Base-by-base conservation (phyloP, 805 yeast genomes). In the Ogataea nakhonphanomensis region DNA sequence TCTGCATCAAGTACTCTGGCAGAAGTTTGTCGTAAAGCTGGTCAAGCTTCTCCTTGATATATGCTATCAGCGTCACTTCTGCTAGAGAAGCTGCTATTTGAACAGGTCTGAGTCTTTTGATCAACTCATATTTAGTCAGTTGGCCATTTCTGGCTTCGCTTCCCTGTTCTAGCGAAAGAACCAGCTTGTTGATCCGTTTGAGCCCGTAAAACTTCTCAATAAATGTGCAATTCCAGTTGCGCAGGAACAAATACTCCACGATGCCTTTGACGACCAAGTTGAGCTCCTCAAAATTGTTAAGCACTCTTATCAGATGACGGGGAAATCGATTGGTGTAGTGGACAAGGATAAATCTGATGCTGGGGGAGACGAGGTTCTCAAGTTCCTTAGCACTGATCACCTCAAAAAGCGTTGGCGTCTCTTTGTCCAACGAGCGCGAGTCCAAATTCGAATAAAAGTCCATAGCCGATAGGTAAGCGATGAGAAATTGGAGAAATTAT, bases 191-290 rank as follows among this genome's bases (percentile, higher is more conserved):
- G 22, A 74, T 73, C 34, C 95, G 69, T 55, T 88, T 88, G 48
- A 91, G 64, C 2, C 97, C 98, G 57, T 91, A 91, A 57, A 91
- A 91, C 56, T 85, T 84, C 59, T 91, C 97, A 0, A 95, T 87
- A 54, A 91, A 87, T 2, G 93, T 78, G 0, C 95, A 78, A 53
- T 86, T 90, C 87, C 93, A 85, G 35, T 70, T 69, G 37, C 67
- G 73, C 35, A 91, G 60, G 50, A 81, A 85, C 46, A 74, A 71
- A 69, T 79, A 79, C 59, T 93, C 97, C 1, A 91, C 65, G 3
- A 73, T 42, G 0, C 84, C 79, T 53, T 90, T 66, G 2, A 82
- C 44, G 2, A 76, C 43, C 3, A 82, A 58, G 51, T 82, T 82
- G 26, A 88, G 54, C 65, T 87, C 96, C 58, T 91, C 96, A 55